Evolutionary conservation across 257 asterid species (phyloP), one percentile per base, ranked within the genome.

Genomic region (Solanum tarijense): DNA sequence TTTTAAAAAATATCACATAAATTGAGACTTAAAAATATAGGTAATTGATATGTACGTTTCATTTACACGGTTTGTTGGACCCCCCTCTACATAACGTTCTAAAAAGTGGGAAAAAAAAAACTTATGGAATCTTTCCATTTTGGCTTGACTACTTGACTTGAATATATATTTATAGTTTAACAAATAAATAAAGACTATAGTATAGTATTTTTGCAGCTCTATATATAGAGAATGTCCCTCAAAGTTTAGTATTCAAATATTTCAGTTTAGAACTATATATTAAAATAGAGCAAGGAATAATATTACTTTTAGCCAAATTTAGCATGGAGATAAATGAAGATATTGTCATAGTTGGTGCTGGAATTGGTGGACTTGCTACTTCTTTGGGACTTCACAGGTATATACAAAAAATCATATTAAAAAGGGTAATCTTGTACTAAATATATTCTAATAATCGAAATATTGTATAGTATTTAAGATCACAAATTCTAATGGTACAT

Each of bases 371-470:
- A 87, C 91, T 92, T 27, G 83, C 91, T 3, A 89, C 92, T 13
- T 86, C 94, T 75, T 25, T 90, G 73, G 92, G 90, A 32, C 93
- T 92, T 85, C 92, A 90, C 90, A 92, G 92, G 94, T 92, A 74
- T 92, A 74, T 36, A 21, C 1, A 74, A 60, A 60, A 48, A 9
- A 6, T 25, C 20, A 8, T 31, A 31, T 0, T 35, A n/a, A 38
- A 16, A 27, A 2, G 13, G 18, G 5, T 3, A 18, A 39, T 34
- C 1, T 31, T 36, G 39, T 5, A 4, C 29, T 9, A 48, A 73
- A 73, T 1, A 5, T 74, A 36, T 27, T 39, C 2, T n/a, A 69
- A 27, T 3, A 32, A 32, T 32, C 34, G 34, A 32, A 32, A 32
- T 34, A 36, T 72, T 0, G 1, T 69, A 13, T 66, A 14, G 0